Conservation (phyloP, 805 yeast genomes). For the Wickerhamiella slavikovae region DNA sequence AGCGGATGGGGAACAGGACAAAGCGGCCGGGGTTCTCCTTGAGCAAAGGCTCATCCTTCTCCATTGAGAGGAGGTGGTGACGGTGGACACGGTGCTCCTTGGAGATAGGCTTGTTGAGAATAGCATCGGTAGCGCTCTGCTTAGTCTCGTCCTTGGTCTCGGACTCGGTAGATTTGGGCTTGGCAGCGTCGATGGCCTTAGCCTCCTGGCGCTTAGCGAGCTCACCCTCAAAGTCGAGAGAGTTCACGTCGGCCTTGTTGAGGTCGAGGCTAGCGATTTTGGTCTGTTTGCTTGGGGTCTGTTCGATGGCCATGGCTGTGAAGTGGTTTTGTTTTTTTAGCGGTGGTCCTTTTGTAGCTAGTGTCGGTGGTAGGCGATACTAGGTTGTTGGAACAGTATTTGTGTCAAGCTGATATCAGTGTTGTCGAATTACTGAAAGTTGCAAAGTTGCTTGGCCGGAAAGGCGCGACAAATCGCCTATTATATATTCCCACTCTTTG, state of each 20-base stretch:
- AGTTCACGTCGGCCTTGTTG: slow-evolving; percentile 10
- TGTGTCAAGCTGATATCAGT: too few relatives aligned
- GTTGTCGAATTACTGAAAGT: too few relatives aligned
- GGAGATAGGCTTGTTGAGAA: slow-evolving; percentile 9
- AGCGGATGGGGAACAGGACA: slow-evolving; percentile 88
- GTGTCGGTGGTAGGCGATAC: too few relatives aligned
- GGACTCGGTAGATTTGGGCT: slow-evolving; percentile 20
- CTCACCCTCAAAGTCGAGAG: slow-evolving; percentile 7
- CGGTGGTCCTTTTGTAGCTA: too few relatives aligned
- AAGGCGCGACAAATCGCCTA: too few relatives aligned
- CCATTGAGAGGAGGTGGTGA: slow-evolving; percentile 39
- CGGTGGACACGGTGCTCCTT: slow-evolving; percentile 15
- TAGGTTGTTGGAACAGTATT: too few relatives aligned
- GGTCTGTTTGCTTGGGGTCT: slow-evolving; percentile 47
- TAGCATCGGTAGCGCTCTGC: slow-evolving; percentile 5
- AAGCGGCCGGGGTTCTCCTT: slow-evolving; percentile 71
- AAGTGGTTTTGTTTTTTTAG: too few relatives aligned
- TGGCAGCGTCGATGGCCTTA: slow-evolving; percentile 19
- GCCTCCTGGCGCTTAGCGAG: slow-evolving; percentile 4
- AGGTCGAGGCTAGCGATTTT: slow-evolving; percentile 34
- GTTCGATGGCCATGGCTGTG: slow-evolving; percentile 13
- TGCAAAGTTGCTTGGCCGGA: too few relatives aligned
- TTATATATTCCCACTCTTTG: too few relatives aligned
- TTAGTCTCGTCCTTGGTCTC: too few relatives aligned
- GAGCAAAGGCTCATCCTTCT: slow-evolving; percentile 77